Percentiles rank a stretch among this genome's conserved stretches.
Evolutionary conservation across 345 rosid species (phyloP).

Genomic region (Punica granatum): DNA sequence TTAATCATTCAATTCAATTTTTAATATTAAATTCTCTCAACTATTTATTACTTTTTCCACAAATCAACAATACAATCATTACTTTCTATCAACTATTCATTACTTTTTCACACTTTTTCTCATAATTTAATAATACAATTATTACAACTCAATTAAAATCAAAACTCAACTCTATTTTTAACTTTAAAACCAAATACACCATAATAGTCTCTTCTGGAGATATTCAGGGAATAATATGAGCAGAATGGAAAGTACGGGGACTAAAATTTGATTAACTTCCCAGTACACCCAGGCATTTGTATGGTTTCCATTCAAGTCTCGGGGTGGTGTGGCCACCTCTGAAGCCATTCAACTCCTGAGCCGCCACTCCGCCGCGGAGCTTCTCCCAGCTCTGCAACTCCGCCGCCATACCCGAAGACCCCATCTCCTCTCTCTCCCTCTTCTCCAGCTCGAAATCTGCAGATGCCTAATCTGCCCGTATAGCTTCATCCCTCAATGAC

Average conservation of each 20-base stretch:
- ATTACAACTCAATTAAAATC: no score
- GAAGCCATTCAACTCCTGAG: background rate
- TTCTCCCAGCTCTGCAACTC: background rate
- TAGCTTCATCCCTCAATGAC: constrained; percentile 40
- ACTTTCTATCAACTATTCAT: no score
- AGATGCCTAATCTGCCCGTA: background rate
- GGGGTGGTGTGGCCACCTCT: constrained; percentile 2
- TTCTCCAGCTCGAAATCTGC: background rate
- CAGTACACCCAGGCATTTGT: background rate
- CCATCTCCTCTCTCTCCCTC: background rate
- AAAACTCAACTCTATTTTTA: no score
- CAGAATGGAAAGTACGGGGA: background rate
- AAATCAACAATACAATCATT: no score
- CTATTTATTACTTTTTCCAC: no score
- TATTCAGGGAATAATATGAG: background rate
- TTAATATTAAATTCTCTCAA: no score
- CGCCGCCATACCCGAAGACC: no score
- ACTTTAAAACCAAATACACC: no score
- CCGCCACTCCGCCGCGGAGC: background rate
- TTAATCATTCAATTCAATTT: no score
- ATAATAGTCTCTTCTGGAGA: background rate
- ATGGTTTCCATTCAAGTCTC: background rate
- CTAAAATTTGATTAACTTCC: background rate
- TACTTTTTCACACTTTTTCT: no score
- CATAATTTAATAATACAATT: no score